Evolutionary conservation across 768 basidiomycete species (phyloP), one percentile per base, ranked within the genome.

Genomic region (Tephrocybe rancida): DNA sequence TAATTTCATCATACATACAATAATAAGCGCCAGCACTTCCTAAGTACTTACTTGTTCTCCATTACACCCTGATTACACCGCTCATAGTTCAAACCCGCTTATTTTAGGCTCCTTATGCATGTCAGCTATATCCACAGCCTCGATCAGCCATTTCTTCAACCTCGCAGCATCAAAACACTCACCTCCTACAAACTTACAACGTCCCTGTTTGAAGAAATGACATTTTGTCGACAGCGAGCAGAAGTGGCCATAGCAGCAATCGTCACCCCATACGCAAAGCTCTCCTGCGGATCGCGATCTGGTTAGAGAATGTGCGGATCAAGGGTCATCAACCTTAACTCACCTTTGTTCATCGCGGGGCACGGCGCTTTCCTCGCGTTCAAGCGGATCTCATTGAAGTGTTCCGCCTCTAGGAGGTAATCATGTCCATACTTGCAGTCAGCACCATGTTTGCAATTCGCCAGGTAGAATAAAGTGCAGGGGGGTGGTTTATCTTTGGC

Each of bases 361-460:
- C 86, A 87, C 7, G 85, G 86, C 1, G 79, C 77, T 67, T 82
- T 83, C 67, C 78, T 84, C 0, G 86, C 84, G 50, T 82, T 85
- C 44, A 68, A 60, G 38, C 77, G 73, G 48, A 87, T 77, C 64
- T 82, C 77, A 48, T 70, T 64, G 53, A 78, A 80, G 54, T 87
- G 74, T 41, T 85, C 81, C 3, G 70, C 70, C 22, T 79, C 73
- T 5, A 87, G 67, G 27, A 82, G 54, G 61, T 86, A 87, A 59
- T 88, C 80, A 52, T 88, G 86, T 13, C 67, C 80, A 55, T 82
- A 87, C 68, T 77, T 81, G 64, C 86, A 88, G 22, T 77, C 75
- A 8, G 69, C 62, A 14, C 82, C 84, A 50, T 79, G 78, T 62
- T 83, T 82, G 72, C 86, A 87, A 43, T 72, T 75, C 26, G 81